A percentile compares a stretch with the other conserved stretches of the same genome.
These are phyloP conservation scores for Dentipellis fragilis DNA, from an alignment of 768 basidiomycete species.

Conservation along the genomic window DNA sequence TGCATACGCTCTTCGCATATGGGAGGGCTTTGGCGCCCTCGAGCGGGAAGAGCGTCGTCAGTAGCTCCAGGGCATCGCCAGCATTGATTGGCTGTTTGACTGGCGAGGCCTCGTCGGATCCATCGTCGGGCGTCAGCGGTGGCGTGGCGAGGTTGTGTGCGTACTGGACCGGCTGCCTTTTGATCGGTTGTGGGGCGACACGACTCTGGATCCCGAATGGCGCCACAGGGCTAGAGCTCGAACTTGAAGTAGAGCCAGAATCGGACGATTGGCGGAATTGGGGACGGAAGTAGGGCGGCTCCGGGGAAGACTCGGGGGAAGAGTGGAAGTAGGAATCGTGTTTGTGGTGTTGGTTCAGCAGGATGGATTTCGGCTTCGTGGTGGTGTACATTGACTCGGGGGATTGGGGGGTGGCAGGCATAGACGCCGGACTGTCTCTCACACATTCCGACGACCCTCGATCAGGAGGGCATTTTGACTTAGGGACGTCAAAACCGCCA, in stretches of 20 bases:
- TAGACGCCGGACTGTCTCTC: constrained; percentile 83
- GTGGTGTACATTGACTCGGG: constrained; percentile 7
- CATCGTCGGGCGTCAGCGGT: constrained; percentile 69
- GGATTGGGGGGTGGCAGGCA: constrained; percentile 21
- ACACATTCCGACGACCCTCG: constrained; percentile 93
- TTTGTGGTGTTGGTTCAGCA: neutral
- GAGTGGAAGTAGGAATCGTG: neutral
- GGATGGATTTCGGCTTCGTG: neutral
- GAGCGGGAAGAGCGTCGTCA: constrained; percentile 70
- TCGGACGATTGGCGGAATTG: no score
- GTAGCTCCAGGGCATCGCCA: constrained; percentile 65
- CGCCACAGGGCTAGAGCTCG: neutral
- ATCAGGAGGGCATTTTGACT: constrained; percentile 88
- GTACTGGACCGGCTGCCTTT: constrained; percentile 5
- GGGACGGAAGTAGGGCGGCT: neutral
- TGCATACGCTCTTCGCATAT: constrained; percentile 66
- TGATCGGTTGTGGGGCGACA: constrained; percentile 19
- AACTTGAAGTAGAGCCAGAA: no score
- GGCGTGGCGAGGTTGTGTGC: constrained; percentile 48
- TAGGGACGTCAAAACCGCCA: constrained; percentile 95
- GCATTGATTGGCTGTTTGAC: constrained; percentile 24
- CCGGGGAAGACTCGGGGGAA: neutral
- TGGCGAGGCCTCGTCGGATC: constrained; percentile 33
- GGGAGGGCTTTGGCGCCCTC: constrained; percentile 58
- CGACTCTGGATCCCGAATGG: neutral